Evolutionary conservation across 331 rosid species (phyloP), one percentile per base, ranked within the genome.

Genomic region (Saraca asoca): DNA sequence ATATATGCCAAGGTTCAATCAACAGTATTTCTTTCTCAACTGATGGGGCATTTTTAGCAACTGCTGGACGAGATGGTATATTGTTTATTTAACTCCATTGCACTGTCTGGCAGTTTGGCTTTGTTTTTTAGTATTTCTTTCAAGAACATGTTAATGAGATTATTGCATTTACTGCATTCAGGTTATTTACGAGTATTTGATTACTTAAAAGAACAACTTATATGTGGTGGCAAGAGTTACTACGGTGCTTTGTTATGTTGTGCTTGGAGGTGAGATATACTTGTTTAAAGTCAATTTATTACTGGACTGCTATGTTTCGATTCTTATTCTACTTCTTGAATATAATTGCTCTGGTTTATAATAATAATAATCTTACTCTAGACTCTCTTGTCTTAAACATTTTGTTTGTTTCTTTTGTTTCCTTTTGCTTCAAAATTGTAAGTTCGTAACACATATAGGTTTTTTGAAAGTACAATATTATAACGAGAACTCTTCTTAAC

Each of bases 201-300:
- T 90, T 90, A 81, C 80, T 59, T 71, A 15, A 94, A 85, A 81
- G 96, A 90, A 68, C 97, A 88, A 46, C 95, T 94, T 72, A 53
- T 86, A 78, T 94, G 95, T 51, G 99, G 99, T 19, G 99, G 97
- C n/a, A 90, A 94, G 85, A 94, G 97, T 82, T 94, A 94, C 68
- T 94, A 94, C 29, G 99, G 99, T 45, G 97, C 97, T 64, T 85
- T 90, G 79, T 79, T 94, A 62, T 94, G 99, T 65, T 94, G 97
- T 61, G 83, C 97, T 62, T 94, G 99, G 99, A 94, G 99, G 99
- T 94, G 57, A 45, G 88, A 59, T 49, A 33, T 59, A 55, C 45
- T 43, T 67, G 65, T 38, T 39, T 75, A 12, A 41, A 52, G 83
- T 68, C 58, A 69, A 38, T 66, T 64, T 51, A 45, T 62, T 66